Conservation (phyloP, 805 yeast genomes). For the Hanseniaspora thailandica region DNA sequence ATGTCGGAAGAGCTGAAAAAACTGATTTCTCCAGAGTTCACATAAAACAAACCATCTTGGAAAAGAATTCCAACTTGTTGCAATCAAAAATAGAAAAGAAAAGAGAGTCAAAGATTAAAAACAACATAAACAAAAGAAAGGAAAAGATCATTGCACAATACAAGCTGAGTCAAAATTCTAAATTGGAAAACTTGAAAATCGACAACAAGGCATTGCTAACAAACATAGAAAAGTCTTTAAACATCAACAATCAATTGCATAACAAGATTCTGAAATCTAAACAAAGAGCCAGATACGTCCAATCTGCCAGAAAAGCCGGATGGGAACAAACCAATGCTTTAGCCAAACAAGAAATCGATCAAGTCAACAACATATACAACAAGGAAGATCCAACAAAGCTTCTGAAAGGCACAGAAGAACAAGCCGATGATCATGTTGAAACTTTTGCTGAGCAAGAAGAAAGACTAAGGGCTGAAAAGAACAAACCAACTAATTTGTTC, state of each 20-base stretch:
- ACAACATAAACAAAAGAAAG: slow-evolving; percentile 22
- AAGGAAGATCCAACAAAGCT: slow-evolving; percentile 20
- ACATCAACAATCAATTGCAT: slow-evolving; percentile 43
- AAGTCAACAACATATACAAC: slow-evolving; percentile 10
- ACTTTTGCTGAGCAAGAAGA: slow-evolving; percentile 15
- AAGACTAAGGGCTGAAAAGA: slow-evolving; percentile 1
- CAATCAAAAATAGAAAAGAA: slow-evolving; percentile 42
- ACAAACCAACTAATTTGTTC: slow-evolving; percentile 6
- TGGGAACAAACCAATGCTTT: slow-evolving; percentile 59
- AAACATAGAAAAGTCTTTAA: slow-evolving; percentile 39
- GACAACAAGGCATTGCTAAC: slow-evolving; percentile 17
- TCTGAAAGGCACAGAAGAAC: slow-evolving; percentile 18
- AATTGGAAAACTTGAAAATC: slow-evolving; percentile 25
- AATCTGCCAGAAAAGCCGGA: slow-evolving; percentile 50
- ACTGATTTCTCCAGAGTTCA: slow-evolving; percentile 52
- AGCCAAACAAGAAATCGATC: slow-evolving; percentile 29
- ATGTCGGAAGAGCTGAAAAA: slow-evolving; percentile 47
- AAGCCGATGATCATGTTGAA: slow-evolving; percentile 3
- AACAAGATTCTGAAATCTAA: slow-evolving; percentile 56
- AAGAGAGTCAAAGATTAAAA: slow-evolving; percentile 16
- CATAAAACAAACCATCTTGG: slow-evolving; percentile 44
- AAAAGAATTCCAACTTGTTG: slow-evolving; percentile 53
- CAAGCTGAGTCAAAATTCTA: slow-evolving; percentile 14
- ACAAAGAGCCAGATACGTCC: slow-evolving; percentile 51
- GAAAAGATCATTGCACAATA: slow-evolving; percentile 24